Conservation (phyloP, 345 rosid species). For the Balakata baccata region DNA sequence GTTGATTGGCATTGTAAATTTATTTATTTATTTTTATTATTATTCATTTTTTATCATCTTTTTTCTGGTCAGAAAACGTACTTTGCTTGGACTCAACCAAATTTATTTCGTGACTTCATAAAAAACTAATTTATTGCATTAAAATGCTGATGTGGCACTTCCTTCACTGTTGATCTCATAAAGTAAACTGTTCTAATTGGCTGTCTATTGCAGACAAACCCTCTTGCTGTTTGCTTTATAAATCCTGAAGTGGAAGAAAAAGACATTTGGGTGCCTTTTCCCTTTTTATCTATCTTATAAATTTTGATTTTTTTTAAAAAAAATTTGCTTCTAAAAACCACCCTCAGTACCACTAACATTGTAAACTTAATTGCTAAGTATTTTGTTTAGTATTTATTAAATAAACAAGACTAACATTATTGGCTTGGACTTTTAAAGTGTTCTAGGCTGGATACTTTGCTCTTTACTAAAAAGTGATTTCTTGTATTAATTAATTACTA, state of each 20-base stretch:
- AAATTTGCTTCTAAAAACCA: background rate
- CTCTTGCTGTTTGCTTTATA: background rate
- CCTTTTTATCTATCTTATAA: background rate
- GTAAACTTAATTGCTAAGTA: conserved; percentile 15
- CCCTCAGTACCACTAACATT: background rate
- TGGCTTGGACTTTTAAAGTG: background rate
- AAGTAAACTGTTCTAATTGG: background rate
- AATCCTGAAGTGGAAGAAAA: background rate
- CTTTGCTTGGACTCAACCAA: background rate
- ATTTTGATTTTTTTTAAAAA: too few species aligned
- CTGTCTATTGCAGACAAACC: background rate
- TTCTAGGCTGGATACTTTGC: conserved; percentile 11
- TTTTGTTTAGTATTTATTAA: background rate
- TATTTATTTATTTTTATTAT: too few species aligned
- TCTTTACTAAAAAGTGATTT: background rate
- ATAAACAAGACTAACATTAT: background rate
- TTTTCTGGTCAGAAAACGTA: background rate
- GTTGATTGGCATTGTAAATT: background rate
- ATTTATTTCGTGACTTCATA: background rate
- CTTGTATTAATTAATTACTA: too few species aligned
- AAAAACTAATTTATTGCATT: background rate
- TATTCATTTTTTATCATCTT: background rate
- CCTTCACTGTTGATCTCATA: background rate
- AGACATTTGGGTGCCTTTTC: background rate
- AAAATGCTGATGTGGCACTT: background rate